Evolutionary conservation across 352 stramenopile genomes (phyloP).

Genomic region (Globisporangium iwayamae): DNA sequence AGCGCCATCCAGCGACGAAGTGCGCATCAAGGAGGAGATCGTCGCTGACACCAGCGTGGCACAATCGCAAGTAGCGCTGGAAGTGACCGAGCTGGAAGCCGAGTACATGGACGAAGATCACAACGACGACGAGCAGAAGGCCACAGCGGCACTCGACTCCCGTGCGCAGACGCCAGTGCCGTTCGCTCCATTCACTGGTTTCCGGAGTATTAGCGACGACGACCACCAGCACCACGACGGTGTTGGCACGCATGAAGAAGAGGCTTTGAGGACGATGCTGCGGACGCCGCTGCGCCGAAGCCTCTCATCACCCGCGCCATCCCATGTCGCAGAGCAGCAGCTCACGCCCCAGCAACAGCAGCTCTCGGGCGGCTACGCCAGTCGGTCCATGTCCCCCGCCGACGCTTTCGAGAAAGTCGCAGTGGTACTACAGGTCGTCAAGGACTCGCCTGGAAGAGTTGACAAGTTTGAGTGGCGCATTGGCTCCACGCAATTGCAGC

Average conservation of each 20-base stretch:
- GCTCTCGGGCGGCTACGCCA: constrained; percentile 16
- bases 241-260: not conserved
- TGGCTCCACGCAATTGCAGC: not conserved
- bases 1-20: not conserved
- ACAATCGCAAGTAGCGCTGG: not conserved
- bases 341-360: constrained; percentile 17
- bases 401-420: constrained; percentile 62
- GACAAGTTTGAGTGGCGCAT: constrained; percentile 64
- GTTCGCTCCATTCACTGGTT: not conserved
- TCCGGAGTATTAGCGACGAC: constrained; percentile 18
- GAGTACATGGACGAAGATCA: constrained; percentile 3
- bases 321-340: constrained; percentile 23
- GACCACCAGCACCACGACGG: constrained; percentile 10
- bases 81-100: constrained; percentile 7
- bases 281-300: constrained; percentile 41
- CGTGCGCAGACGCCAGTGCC: constrained; percentile 18
- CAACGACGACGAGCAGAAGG: constrained; percentile 7
- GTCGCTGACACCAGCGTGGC: not conserved
- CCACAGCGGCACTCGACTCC: not conserved
- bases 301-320: constrained; percentile 20
- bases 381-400: constrained; percentile 47
- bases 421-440: constrained; percentile 33
- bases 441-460: constrained; percentile 50
- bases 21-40: constrained; percentile 17
- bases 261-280: constrained; percentile 15